Evolutionary conservation across 176 grass and related monocot species (phyloP), one percentile per base, ranked within the genome.

Genomic region (Aechmea fasciata): DNA sequence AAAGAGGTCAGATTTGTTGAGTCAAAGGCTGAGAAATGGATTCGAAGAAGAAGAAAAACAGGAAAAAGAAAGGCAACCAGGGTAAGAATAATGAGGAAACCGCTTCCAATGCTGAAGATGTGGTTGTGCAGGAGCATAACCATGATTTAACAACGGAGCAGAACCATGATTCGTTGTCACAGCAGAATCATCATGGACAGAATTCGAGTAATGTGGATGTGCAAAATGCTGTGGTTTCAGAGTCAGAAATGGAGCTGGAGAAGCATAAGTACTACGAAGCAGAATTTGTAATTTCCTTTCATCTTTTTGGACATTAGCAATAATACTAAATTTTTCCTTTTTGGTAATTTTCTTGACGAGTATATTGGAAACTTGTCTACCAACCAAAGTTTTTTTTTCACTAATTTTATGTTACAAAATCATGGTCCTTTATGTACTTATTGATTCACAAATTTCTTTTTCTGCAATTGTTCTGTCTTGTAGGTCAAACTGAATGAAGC

Each of bases 21-120:
- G 41, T 49, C 17, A 1, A 52, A 57, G 20, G 28, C 29, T 61
- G 52, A 87, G 53, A 62, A 47, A 93, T 99, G 94, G 86, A 92
- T 85, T 12, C 71, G 49, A 93, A 90, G 77, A 99, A 93, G 76
- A 99, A 99, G 87, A 87, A 82, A 78, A 93, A 85, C 78, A 90
- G 72, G 74, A 99, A 93, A 81, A 92, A 96, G 84, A 93, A 90
- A 69, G 89, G 82, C 68, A 92, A 81, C 65, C 94, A 90, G 76
- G 65, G 74, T 69, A 92, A 89, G 80, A 86, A 78, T 67, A 49
- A 64, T 1, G 79, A 74, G 20, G 83, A 89, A 81, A 75, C 63
- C n/a, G 63, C 10, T 4, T 48, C 76, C 54, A 83, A 73, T 78
- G 59, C 79, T 25, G 88, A 63, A 76, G 89, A 87, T 15, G 49